Conservation (phyloP, 345 rosid genomes). For the Dovyalis caffra region DNA sequence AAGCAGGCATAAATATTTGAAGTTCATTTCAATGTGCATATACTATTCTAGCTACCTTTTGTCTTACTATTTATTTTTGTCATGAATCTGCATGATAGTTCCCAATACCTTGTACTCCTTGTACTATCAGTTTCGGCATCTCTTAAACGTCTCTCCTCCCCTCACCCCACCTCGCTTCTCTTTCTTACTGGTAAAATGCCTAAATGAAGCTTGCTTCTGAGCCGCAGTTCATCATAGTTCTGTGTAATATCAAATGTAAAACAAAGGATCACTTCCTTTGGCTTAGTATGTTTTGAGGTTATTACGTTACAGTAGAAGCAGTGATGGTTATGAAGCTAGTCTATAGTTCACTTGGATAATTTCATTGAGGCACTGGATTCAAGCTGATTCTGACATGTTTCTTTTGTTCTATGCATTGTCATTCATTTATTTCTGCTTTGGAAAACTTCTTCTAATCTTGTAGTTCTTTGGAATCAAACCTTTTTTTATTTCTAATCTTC, state of each 20-base stretch:
- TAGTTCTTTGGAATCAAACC: neutral
- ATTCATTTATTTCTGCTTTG: neutral
- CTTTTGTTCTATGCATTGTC: neutral
- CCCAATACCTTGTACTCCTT: no score
- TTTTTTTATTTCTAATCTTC: neutral
- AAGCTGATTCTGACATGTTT: no score
- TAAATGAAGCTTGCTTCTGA: neutral
- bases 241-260: neutral
- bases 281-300: neutral
- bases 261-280: neutral
- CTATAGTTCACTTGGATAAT: no score
- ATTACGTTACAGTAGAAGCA: neutral
- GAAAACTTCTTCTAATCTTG: neutral
- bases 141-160: no score
- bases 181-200: neutral
- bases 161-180: no score
- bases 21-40: neutral
- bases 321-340: neutral
- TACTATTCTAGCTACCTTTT: neutral
- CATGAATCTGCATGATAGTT: no score
- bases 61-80: no score
- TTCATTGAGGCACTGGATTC: no score
- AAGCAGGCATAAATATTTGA: neutral
- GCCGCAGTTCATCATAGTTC: no score
- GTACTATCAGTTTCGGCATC: no score